These are phyloP conservation scores for Epichloe elymi DNA, from an alignment of 2,329 filamentous ascomycete genomes.

Conservation along the genomic window DNA sequence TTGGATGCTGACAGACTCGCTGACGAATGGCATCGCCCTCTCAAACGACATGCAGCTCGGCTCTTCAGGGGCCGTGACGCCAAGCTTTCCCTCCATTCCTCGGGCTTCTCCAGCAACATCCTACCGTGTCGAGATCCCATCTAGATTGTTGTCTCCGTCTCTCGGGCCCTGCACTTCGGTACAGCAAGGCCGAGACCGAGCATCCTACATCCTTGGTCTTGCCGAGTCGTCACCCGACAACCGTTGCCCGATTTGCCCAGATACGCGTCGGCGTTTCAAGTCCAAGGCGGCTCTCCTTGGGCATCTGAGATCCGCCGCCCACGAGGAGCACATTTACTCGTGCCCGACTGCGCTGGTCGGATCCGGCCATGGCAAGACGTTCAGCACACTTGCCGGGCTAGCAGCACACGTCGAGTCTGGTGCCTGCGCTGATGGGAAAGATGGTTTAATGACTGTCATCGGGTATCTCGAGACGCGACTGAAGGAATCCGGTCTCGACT, in stretches of 20 bases:
- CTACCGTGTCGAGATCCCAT: too few relatives aligned
- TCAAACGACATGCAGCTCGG: background rate
- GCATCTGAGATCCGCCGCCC: background rate
- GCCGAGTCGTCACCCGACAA: background rate
- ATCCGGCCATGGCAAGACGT: background rate
- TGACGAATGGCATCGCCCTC: background rate
- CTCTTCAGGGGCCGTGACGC: background rate
- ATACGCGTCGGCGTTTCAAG: background rate
- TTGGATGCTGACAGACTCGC: background rate
- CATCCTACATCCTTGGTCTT: background rate
- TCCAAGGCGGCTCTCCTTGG: background rate
- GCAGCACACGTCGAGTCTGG: constrained; percentile 8
- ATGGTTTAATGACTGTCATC: background rate
- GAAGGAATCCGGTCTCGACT: background rate
- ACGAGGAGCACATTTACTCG: background rate
- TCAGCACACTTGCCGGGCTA: constrained; percentile 7
- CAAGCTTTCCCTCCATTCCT: too few relatives aligned
- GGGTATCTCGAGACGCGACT: constrained; percentile 1
- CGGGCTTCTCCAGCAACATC: too few relatives aligned
- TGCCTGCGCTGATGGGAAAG: constrained; percentile 4
- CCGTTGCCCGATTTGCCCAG: background rate
- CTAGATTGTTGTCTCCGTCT: background rate
- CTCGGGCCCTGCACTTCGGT: background rate
- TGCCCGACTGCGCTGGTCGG: background rate
- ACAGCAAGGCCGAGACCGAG: too few relatives aligned